phyloP scores from a whole-genome alignment of 2,329 filamentous ascomycete species.

The Phialophora expanda region DNA sequence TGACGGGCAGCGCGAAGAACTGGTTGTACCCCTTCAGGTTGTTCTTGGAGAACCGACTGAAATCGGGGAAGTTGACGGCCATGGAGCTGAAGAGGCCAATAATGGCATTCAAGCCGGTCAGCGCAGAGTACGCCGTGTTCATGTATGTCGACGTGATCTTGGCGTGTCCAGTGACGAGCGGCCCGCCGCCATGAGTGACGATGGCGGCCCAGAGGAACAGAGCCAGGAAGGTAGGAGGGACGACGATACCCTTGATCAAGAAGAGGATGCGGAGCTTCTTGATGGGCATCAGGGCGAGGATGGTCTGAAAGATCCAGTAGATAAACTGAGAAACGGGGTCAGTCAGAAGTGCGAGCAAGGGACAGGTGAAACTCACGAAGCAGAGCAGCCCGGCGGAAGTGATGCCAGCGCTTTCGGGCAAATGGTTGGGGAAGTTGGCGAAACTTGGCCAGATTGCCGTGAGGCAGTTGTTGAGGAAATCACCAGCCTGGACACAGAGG shows the following conservation, averaged over 20 bases:
- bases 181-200: slow-evolving; percentile 50
- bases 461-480: slow-evolving; percentile 48
- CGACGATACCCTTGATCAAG: slow-evolving; percentile 51
- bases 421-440: slow-evolving; percentile 49
- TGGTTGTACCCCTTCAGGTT: slow-evolving; percentile 51
- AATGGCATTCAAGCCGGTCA: slow-evolving; percentile 55
- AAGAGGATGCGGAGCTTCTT: slow-evolving; percentile 53
- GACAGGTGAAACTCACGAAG: slow-evolving; percentile 45
- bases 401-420: slow-evolving; percentile 41
- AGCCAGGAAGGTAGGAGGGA: slow-evolving; percentile 52
- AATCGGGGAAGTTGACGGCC: slow-evolving; percentile 59
- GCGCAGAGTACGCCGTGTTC: slow-evolving; percentile 51
- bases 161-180: slow-evolving; percentile 48
- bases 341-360: slow-evolving; percentile 35
- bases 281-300: slow-evolving; percentile 52
- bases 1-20: slow-evolving; percentile 56
- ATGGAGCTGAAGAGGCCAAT: slow-evolving; percentile 57
- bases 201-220: slow-evolving; percentile 54
- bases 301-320: slow-evolving; percentile 58
- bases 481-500: slow-evolving; percentile 54
- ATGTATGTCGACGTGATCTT: slow-evolving; percentile 49
- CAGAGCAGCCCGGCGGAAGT: slow-evolving; percentile 55
- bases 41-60: slow-evolving; percentile 52
- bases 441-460: slow-evolving; percentile 57
- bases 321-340: slow-evolving; percentile 45